Conservation (phyloP, 225 moss, liverwort and hornwort species). For the Marchantia polymorpha region DNA sequence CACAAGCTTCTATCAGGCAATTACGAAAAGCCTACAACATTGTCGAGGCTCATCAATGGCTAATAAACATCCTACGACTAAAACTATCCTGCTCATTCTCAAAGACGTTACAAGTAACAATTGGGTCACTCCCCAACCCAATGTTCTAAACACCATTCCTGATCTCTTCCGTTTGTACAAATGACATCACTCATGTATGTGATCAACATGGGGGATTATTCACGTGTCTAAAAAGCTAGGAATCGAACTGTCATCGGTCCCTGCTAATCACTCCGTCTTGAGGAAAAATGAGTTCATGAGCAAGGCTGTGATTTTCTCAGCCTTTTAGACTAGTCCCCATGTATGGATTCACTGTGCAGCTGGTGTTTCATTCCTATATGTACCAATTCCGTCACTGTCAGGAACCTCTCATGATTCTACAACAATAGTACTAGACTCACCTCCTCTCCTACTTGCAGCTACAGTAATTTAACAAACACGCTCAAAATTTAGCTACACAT, state of each 20-base stretch:
- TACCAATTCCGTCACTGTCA: not conserved
- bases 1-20: not conserved
- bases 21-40: not conserved
- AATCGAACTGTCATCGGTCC: not conserved
- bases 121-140: not conserved
- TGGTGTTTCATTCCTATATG: not conserved
- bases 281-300: not conserved
- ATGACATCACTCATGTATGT: slow-evolving; percentile 13
- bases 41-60: not conserved
- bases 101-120: not conserved
- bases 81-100: not conserved
- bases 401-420: not conserved
- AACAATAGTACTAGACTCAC: not conserved
- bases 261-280: not conserved
- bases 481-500: not conserved
- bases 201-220: slow-evolving; percentile 7
- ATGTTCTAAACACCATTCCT: not conserved
- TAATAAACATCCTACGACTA: not conserved
- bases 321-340: not conserved
- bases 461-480: not conserved
- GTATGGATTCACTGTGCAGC: slow-evolving; percentile 1
- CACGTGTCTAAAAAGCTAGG: not conserved
- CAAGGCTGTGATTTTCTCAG: not conserved
- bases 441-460: slow-evolving; percentile 4
- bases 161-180: slow-evolving; percentile 12